Conservation (phyloP, 495 filamentous ascomycete species). For the Hypoxylon perforatum region DNA sequence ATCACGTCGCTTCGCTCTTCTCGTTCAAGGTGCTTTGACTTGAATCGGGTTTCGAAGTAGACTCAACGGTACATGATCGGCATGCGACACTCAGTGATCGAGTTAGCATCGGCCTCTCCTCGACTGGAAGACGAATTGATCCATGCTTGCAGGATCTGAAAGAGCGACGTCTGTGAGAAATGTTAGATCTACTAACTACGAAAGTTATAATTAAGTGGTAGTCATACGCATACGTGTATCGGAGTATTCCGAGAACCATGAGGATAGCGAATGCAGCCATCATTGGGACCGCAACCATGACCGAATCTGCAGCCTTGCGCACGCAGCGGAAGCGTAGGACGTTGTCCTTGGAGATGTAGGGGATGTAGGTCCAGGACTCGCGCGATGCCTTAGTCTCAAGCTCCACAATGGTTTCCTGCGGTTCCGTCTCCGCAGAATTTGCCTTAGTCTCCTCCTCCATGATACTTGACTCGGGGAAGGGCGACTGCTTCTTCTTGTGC, state of each 20-base stretch:
- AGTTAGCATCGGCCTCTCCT: conserved; percentile 6
- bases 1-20: conserved; percentile 21
- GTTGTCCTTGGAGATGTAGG: conserved; percentile 37
- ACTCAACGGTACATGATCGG: conserved; percentile 4
- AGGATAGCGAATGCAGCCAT: conserved; percentile 47
- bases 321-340: conserved; percentile 39
- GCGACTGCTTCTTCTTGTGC: conserved; percentile 34
- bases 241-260: conserved; percentile 49
- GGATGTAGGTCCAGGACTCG: conserved; percentile 38
- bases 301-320: conserved; percentile 50
- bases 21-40: conserved; percentile 10
- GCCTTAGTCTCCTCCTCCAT: conserved; percentile 43
- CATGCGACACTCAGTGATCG: conserved; percentile 4
- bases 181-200: conserved; percentile 7
- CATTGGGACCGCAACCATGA: conserved; percentile 50
- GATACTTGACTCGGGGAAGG: conserved; percentile 46
- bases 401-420: conserved; percentile 44
- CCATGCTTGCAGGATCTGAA: neutral
- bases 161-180: conserved; percentile 2
- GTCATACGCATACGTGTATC: conserved; percentile 33
- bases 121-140: conserved; percentile 25
- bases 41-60: conserved; percentile 4
- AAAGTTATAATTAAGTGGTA: neutral
- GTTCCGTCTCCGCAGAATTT: conserved; percentile 36
- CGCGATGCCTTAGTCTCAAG: conserved; percentile 38